Base-by-base conservation (phyloP, 805 yeast species). In the Metschnikowia anglica region DNA sequence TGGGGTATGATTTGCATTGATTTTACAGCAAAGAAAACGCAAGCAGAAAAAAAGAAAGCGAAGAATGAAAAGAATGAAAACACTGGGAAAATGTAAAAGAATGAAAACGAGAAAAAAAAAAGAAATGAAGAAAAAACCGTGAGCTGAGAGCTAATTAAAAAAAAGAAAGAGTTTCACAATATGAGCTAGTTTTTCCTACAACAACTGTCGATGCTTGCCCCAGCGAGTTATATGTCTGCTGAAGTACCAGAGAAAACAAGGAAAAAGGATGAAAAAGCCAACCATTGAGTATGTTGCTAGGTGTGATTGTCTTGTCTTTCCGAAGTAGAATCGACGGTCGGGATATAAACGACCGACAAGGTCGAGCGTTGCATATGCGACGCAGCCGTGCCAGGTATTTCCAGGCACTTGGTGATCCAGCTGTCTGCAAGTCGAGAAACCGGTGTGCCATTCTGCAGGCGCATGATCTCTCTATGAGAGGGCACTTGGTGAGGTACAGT, bases 381-480 rank as follows among this genome's bases (percentile, higher is more conserved):
- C 15, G 26, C 39, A 28, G 37, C 33, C 37, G 25, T 38, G 37
- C 37, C 31, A 24, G 29, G 29, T 5, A 28, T n/a, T 21, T 23
- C 30, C 35, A 23, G 35, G 35, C 32, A 24, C 29, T 37, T 18
- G 8, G 29, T 15, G 20, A n/a, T 20, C 9, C 25, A 31, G 25
- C 15, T 34, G 20, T 12, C 35, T 41, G 40, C 44, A 41, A 29
- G 34, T 27, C 37, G 25, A 31, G 41, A 20, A 32, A 18, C 33
- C 34, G 30, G 20, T 19, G 25, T 20, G n/a, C 26, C 40, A 41
- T 41, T 41, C 41, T 42, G 45, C 45, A 42, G 45, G 45, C 5
- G 37, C 45, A 42, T 42, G 45, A 31, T 36, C 41, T n/a, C n/a
- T n/a, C n/a, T 35, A n/a, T 21, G 23, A 39, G 34, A 6, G 32